Conservation (phyloP, 1,284 basidiomycete species). For the Apiotrichum porosum region DNA sequence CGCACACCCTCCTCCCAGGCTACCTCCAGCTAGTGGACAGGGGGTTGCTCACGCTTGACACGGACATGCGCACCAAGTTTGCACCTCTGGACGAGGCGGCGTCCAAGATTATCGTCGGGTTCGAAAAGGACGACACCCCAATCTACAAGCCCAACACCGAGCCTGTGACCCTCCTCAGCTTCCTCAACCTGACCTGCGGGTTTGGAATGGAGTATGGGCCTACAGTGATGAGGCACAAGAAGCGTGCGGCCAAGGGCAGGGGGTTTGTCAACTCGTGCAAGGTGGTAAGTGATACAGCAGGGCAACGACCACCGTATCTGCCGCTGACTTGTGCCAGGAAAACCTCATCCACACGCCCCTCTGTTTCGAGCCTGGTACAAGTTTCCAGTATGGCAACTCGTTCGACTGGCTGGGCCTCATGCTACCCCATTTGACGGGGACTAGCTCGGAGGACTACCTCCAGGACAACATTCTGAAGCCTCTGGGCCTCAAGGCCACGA, state of each 20-base stretch:
- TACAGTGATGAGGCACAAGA: conserved; percentile 26
- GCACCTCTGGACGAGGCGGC: conserved; percentile 20
- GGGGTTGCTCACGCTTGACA: conserved; percentile 25
- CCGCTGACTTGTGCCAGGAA: conserved; percentile 18
- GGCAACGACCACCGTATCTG: too few species aligned
- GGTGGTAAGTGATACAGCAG: conserved; percentile 18
- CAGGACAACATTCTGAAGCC: conserved; percentile 29
- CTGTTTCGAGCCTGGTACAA: conserved; percentile 22
- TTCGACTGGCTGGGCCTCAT: conserved; percentile 39
- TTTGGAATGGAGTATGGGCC: conserved; percentile 32
- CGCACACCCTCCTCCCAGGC: conserved; percentile 8
- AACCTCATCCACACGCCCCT: conserved; percentile 36
- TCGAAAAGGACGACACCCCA: conserved; percentile 16
- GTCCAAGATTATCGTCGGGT: conserved; percentile 14
- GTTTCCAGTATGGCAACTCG: conserved; percentile 34
- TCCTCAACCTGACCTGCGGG: conserved; percentile 39
- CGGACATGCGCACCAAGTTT: conserved; percentile 19
- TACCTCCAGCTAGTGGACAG: conserved; percentile 32
- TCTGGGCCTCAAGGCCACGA: conserved; percentile 31
- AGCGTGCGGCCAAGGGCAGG: conserved; percentile 16
- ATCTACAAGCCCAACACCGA: conserved; percentile 9
- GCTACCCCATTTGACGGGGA: conserved; percentile 19
- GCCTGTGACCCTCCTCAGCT: conserved; percentile 20
- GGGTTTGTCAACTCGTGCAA: conserved; percentile 39
- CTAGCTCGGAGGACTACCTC: conserved; percentile 26